These are phyloP conservation scores for Mortierella claussenii DNA, from an alignment of 192 early-diverging fungal species.

Conservation along the genomic window DNA sequence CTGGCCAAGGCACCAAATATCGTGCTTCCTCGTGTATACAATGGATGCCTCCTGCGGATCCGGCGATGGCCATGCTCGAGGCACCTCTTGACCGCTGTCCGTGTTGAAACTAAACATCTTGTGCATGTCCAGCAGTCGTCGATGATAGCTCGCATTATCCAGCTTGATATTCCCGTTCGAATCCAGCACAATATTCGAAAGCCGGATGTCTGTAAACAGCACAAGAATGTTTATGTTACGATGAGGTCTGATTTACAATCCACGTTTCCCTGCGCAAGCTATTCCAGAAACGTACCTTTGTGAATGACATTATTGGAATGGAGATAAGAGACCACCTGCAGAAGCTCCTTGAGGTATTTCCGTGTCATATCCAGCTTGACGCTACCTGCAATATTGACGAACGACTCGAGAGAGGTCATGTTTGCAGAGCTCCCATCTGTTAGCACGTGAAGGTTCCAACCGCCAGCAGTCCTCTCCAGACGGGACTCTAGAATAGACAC, in stretches of 20 bases:
- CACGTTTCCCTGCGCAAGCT: too few relatives aligned
- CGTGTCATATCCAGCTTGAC: constrained; percentile 64
- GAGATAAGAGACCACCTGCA: constrained; percentile 69
- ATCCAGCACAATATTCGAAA: constrained; percentile 57
- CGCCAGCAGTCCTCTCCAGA: constrained; percentile 52
- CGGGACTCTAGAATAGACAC: constrained; percentile 67
- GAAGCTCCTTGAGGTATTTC: constrained; percentile 73
- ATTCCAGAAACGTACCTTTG: too few relatives aligned
- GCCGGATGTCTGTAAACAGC: constrained; percentile 48
- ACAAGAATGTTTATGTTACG: too few relatives aligned
- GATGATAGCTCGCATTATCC: constrained; percentile 71
- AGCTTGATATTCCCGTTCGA: constrained; percentile 66
- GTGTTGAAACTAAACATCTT: constrained; percentile 26
- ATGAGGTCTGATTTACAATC: too few relatives aligned
- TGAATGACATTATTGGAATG: constrained; percentile 76
- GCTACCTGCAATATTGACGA: constrained; percentile 72
- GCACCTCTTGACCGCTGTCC: constrained; percentile 21
- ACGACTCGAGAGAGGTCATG: constrained; percentile 67
- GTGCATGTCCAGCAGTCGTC: constrained; percentile 63
- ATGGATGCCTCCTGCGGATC: constrained; percentile 71
- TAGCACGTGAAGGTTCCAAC: constrained; percentile 62
- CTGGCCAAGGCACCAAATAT: constrained; percentile 78
- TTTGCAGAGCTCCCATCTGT: constrained; percentile 59
- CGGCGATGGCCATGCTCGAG: constrained; percentile 59
- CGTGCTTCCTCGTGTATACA: constrained; percentile 75